These are phyloP conservation scores for Podospora appendiculata DNA, from an alignment of 495 filamentous ascomycete genomes.

Conservation along the genomic window DNA sequence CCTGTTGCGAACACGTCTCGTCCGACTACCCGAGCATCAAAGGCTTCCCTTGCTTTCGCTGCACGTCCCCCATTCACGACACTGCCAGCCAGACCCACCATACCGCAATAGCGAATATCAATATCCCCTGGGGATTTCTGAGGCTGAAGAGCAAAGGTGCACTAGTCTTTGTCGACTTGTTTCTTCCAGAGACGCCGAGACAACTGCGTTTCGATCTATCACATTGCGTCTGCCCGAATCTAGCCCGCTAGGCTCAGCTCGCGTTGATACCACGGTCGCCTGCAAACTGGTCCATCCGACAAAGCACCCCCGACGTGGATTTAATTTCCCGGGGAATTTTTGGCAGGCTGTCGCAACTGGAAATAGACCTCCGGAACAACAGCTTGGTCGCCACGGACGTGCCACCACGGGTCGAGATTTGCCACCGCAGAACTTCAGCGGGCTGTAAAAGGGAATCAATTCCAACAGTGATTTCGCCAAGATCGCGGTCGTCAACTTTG, in stretches of 20 bases:
- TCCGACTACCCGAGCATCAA: not conserved
- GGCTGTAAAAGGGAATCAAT: not conserved
- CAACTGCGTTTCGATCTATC: not conserved
- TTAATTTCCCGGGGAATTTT: not conserved
- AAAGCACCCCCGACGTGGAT: not conserved
- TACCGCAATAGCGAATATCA: no score
- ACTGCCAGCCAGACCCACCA: not conserved
- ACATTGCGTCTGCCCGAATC: not conserved
- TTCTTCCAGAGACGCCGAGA: not conserved
- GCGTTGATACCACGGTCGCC: not conserved
- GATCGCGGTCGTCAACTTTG: conserved; percentile 17
- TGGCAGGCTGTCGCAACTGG: not conserved
- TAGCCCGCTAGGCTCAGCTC: not conserved
- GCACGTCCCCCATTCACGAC: not conserved
- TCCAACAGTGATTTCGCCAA: conserved; percentile 1
- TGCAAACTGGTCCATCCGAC: not conserved
- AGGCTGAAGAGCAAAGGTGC: not conserved
- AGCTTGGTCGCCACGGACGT: not conserved
- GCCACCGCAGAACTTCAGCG: not conserved
- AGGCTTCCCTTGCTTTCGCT: not conserved
- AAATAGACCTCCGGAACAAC: not conserved
- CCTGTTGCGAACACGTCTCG: not conserved
- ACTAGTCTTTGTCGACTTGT: not conserved
- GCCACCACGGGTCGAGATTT: not conserved
- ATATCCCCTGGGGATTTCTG: not conserved